A percentile compares a stretch with the other conserved stretches of the same genome.
Conservation (phyloP, 2,329 filamentous ascomycete genomes). For the Alternaria ventricosa region DNA sequence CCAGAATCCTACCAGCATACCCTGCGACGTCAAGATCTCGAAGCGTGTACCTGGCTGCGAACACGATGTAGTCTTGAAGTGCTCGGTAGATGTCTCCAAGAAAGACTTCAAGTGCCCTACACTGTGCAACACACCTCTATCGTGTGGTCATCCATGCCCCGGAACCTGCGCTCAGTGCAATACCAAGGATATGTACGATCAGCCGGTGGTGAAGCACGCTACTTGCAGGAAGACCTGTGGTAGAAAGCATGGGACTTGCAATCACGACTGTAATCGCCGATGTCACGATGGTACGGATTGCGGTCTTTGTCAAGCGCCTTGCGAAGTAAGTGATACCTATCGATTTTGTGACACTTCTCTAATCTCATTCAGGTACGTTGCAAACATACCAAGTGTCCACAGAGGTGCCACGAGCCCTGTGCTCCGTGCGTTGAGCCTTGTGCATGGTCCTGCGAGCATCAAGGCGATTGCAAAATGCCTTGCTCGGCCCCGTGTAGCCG, state of each 20-base stretch:
- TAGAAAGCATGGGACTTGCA: conserved; percentile 36
- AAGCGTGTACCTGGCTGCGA: conserved; percentile 62
- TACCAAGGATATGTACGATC: conserved; percentile 33
- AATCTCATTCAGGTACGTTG: conserved; percentile 30
- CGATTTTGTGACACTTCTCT: not conserved
- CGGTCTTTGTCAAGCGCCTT: conserved; percentile 26
- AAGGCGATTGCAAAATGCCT: conserved; percentile 41
- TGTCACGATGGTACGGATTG: conserved; percentile 40
- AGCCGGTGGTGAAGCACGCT: conserved; percentile 12
- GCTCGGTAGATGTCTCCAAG: conserved; percentile 55
- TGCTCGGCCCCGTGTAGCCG: conserved; percentile 44
- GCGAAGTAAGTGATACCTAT: conserved; percentile 25
- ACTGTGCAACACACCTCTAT: conserved; percentile 54
- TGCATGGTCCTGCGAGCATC: conserved; percentile 44
- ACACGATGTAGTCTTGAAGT: conserved; percentile 61
- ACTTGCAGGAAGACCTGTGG: conserved; percentile 34
- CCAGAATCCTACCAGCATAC: conserved; percentile 41
- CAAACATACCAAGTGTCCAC: conserved; percentile 33
- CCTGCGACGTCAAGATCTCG: conserved; percentile 57
- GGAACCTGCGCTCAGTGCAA: conserved; percentile 60
- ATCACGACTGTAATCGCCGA: conserved; percentile 30
- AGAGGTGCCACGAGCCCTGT: conserved; percentile 41
- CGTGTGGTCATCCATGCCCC: conserved; percentile 66
- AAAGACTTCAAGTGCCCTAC: conserved; percentile 56
- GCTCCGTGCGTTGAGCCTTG: conserved; percentile 45